Evolutionary conservation across 2,329 filamentous ascomycete genomes (phyloP).

Genomic region (Neocucurbitaria cava): DNA sequence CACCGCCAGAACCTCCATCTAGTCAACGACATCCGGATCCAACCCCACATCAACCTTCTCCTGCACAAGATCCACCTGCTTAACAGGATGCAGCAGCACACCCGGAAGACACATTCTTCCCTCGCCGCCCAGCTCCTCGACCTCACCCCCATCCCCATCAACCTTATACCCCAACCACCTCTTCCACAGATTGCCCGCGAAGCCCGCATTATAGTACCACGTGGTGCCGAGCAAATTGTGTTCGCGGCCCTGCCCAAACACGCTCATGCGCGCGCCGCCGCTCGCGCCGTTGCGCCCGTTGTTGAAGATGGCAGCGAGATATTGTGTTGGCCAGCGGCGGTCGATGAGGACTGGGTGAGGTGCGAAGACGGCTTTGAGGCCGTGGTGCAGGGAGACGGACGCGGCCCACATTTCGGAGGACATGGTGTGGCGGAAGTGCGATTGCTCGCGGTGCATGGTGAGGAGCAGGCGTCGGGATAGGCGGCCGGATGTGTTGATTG

Average conservation of each 20-base stretch:
- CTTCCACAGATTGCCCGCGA: slow-evolving; percentile 62
- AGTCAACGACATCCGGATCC: too few relatives aligned
- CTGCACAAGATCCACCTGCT: slow-evolving; percentile 57
- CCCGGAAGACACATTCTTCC: slow-evolving; percentile 58
- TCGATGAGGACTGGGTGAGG: slow-evolving; percentile 66
- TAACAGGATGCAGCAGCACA: slow-evolving; percentile 59
- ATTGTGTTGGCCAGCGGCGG: slow-evolving; percentile 61
- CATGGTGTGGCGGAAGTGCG: slow-evolving; percentile 72
- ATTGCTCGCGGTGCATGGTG: slow-evolving; percentile 78
- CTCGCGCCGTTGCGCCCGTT: slow-evolving; percentile 60
- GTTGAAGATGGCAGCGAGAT: slow-evolving; percentile 63
- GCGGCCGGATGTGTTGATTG: slow-evolving; percentile 75
- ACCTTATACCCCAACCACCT: slow-evolving; percentile 63
- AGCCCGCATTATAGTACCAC: slow-evolving; percentile 62
- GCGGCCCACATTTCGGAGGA: slow-evolving; percentile 83
- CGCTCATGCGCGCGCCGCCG: slow-evolving; percentile 56
- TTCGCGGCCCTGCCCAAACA: slow-evolving; percentile 60
- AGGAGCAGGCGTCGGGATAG: slow-evolving; percentile 70
- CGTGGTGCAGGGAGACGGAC: slow-evolving; percentile 74
- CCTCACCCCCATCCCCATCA: slow-evolving; percentile 57
- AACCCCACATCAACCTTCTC: slow-evolving; percentile 45
- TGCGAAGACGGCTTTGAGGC: slow-evolving; percentile 76
- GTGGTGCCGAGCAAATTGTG: slow-evolving; percentile 61
- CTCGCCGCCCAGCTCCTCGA: slow-evolving; percentile 53
- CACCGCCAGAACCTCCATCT: too few relatives aligned